Conservation (phyloP, 371 early-diverging fungal genomes). For the Mucor ambiguus region DNA sequence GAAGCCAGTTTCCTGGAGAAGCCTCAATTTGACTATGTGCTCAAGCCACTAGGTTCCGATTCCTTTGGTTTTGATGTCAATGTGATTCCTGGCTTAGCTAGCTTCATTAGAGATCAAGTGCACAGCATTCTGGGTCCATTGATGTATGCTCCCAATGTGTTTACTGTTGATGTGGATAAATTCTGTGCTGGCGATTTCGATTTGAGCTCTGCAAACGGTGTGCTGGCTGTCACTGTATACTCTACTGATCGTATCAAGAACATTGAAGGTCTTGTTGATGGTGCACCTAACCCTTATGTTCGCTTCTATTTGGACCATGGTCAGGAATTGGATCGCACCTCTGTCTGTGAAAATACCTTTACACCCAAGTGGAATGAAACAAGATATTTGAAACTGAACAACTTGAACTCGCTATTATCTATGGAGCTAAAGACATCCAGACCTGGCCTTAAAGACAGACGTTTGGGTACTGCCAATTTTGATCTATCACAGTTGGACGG, state of each 20-base stretch:
- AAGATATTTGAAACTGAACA: conserved; percentile 56
- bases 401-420: conserved; percentile 55
- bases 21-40: conserved; percentile 92
- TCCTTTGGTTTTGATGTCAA: conserved; percentile 85
- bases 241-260: conserved; percentile 80
- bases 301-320: conserved; percentile 75
- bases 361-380: conserved; percentile 68
- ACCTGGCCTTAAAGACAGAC: conserved; percentile 37
- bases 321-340: conserved; percentile 71
- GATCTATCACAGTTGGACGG: conserved; percentile 58
- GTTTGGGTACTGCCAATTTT: conserved; percentile 53
- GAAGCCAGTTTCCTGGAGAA: conserved; percentile 88
- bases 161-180: conserved; percentile 80
- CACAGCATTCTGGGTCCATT: conserved; percentile 74
- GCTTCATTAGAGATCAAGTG: conserved; percentile 82
- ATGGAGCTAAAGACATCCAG: conserved; percentile 43
- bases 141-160: conserved; percentile 87
- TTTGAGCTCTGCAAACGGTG: conserved; percentile 76
- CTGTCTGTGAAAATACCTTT: conserved; percentile 58
- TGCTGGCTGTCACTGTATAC: conserved; percentile 78
- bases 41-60: conserved; percentile 92
- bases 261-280: conserved; percentile 51
- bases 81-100: conserved; percentile 81
- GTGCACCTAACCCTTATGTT: conserved; percentile 84
- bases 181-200: conserved; percentile 72